Percentiles rank a stretch among this genome's conserved stretches.
These are phyloP conservation scores for Colletotrichum noveboracense DNA, from an alignment of 2,329 filamentous ascomycete genomes.

Conservation along the genomic window DNA sequence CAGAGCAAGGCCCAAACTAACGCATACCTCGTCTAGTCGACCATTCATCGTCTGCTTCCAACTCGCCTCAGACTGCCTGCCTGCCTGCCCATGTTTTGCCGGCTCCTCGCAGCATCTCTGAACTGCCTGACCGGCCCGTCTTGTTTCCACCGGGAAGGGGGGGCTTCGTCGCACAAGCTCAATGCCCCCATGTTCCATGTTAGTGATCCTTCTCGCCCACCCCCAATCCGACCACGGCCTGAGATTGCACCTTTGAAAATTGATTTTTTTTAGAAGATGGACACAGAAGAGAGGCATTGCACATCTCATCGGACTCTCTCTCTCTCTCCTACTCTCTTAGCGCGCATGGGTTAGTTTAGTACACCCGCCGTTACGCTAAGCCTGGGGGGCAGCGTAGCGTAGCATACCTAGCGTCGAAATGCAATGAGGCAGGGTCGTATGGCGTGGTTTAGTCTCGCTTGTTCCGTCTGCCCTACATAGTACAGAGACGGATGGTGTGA, in stretches of 20 bases:
- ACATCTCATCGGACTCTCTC: neutral
- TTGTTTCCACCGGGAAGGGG: neutral
- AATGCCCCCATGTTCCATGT: neutral
- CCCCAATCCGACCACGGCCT: neutral
- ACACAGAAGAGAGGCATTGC: neutral
- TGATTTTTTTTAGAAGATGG: neutral
- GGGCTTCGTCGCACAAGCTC: neutral
- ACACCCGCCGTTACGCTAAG: slow-evolving; percentile 14
- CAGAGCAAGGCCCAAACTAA: neutral
- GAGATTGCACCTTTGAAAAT: neutral
- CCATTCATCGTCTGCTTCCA: neutral
- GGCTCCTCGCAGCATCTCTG: slow-evolving; percentile 5
- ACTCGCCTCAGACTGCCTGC: neutral
- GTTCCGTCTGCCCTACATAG: slow-evolving; percentile 8
- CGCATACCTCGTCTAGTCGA: neutral
- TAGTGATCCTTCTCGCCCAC: neutral
- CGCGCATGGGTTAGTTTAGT: slow-evolving; percentile 2
- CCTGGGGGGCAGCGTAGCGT: neutral
- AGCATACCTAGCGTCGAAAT: neutral
- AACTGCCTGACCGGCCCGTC: neutral
- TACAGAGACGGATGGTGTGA: neutral
- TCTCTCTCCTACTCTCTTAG: neutral
- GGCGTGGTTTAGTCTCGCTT: neutral
- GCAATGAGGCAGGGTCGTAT: neutral
- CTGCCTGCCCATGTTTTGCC: neutral